Evolutionary conservation across 768 basidiomycete genomes (phyloP).

Genomic region (Cyathus striatus): DNA sequence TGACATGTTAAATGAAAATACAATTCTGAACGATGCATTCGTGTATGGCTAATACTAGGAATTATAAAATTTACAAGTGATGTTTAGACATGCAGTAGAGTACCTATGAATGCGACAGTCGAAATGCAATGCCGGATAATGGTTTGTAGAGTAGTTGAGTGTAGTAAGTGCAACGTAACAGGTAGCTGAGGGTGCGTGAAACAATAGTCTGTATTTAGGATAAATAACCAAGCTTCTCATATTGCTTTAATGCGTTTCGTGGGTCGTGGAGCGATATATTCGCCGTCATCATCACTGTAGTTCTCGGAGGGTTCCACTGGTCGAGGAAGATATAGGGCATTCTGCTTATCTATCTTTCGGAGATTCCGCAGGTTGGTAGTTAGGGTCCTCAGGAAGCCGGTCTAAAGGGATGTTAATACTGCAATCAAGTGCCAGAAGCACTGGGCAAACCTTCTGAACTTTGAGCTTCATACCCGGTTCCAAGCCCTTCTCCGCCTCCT

Average conservation of each 20-base stretch:
- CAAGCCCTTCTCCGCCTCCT: slow-evolving; percentile 39
- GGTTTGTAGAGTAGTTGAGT: not conserved
- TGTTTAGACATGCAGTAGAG: not conserved
- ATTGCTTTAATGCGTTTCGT: not conserved
- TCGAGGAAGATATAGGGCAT: slow-evolving; percentile 28
- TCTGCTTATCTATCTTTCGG: slow-evolving; percentile 54
- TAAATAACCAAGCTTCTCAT: not conserved
- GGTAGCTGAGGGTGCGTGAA: too few relatives aligned
- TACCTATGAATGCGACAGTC: not conserved
- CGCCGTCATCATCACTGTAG: slow-evolving; percentile 47
- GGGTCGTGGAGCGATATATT: too few relatives aligned
- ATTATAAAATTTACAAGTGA: not conserved
- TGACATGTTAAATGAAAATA: too few relatives aligned
- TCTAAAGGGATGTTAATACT: slow-evolving; percentile 30
- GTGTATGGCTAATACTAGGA: too few relatives aligned
- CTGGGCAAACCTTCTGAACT: slow-evolving; percentile 46
- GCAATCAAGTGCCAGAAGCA: not conserved
- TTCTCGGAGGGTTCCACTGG: slow-evolving; percentile 28
- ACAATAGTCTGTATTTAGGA: too few relatives aligned
- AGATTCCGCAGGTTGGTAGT: slow-evolving; percentile 51
- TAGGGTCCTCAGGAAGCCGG: slow-evolving; percentile 65
- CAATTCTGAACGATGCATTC: too few relatives aligned
- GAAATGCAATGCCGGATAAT: not conserved
- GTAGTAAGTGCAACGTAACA: too few relatives aligned
- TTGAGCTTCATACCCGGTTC: slow-evolving; percentile 43